Conservation (phyloP, 2,329 filamentous ascomycete genomes). For the Sporothrix brasiliensis region DNA sequence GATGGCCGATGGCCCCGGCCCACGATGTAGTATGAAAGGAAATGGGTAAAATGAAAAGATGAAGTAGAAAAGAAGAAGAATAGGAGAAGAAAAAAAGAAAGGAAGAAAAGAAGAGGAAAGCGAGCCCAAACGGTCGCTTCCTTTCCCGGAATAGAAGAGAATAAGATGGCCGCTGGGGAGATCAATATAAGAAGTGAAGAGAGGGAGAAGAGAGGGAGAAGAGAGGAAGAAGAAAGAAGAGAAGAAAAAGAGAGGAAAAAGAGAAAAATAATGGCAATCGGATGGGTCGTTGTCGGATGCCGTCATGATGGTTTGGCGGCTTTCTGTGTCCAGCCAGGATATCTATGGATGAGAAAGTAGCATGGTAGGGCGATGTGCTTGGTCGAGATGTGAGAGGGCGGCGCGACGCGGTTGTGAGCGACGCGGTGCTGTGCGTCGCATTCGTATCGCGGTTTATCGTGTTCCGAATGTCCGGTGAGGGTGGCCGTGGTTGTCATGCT, state of each 20-base stretch:
- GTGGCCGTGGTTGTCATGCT: not conserved
- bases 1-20: conserved; percentile 1
- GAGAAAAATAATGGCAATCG: not conserved
- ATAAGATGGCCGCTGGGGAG: not conserved
- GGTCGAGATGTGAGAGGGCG: not conserved
- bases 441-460: not conserved
- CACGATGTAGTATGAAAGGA: no score
- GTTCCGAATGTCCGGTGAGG: not conserved
- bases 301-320: not conserved
- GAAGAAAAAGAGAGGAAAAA: not conserved
- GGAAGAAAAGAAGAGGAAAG: not conserved
- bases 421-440: not conserved
- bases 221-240: not conserved
- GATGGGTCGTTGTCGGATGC: not conserved
- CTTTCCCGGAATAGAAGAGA: conserved; percentile 17
- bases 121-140: not conserved
- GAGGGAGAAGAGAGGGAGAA: not conserved
- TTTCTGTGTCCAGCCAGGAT: not conserved
- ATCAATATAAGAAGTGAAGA: not conserved
- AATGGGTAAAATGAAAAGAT: no score
- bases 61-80: not conserved
- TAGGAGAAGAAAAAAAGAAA: not conserved
- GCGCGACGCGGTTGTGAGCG: not conserved
- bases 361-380: not conserved
- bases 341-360: conserved; percentile 1